Base-by-base conservation (phyloP, 306 rosid genomes). In the Pyrus bretschneideri region DNA sequence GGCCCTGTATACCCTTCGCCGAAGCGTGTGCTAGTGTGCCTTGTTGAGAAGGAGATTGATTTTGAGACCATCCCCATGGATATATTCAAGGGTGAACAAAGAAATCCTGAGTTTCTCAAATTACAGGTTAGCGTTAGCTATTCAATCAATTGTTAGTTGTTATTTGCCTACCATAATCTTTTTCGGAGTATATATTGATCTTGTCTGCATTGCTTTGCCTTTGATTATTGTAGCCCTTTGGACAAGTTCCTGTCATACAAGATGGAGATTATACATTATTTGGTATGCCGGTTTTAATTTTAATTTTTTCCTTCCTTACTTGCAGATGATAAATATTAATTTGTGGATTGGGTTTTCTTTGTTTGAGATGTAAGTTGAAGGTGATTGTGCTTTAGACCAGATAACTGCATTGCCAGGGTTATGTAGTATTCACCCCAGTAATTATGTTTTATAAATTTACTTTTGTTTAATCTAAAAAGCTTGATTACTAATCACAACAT, bases 181-280 rank as follows among this genome's bases (percentile, higher is more conserved):
- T 38, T 38, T 7, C 42, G 9, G 42, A 38, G 40, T 6, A 35
- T 35, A 17, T 59, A 30, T 73, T 73, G 29, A 73, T 73, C 57
- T 55, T 59, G 9, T 38, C 9, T 59, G 29, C 6, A 2, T 40
- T 17, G 11, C 12, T 11, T 59, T 73, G 35, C 40, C 54, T 9
- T 58, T 3, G 40, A 35, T 35, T 14, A 1, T 4, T 63, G 58
- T 73, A 81, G 87, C 86, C 86, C 61, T 81, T 86, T 76, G 87
- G 87, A 79, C 58, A 45, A 70, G 31, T 87, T 76, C 87, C 86
- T 54, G 83, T 87, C n/a, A 80, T 84, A 49, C 27, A 77, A 79
- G 90, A 87, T 79, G 86, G 88, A 55, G 86, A 87, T 13, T 87
- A 81, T 58, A 77, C 85, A 30, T 76, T 87, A 66, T 81, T 38